A percentile compares a stretch with the other conserved stretches of the same genome.
Evolutionary conservation across 2,329 filamentous ascomycete species (phyloP).

Genomic region (Orbilia quercus): DNA sequence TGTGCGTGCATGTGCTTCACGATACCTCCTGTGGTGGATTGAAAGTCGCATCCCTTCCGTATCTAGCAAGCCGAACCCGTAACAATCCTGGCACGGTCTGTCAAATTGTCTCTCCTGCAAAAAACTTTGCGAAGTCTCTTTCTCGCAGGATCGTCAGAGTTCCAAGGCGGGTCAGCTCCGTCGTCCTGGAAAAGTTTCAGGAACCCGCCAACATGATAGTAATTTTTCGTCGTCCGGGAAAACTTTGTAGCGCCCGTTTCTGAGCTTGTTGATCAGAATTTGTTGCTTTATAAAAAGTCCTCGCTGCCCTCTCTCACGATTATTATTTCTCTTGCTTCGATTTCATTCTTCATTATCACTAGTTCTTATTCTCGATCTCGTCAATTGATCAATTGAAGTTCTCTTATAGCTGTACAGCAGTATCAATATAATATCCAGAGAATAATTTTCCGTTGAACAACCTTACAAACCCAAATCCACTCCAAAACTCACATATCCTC

Average conservation of each 20-base stretch:
- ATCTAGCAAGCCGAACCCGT: conserved; percentile 44
- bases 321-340: background rate
- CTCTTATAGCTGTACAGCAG: background rate
- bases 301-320: background rate
- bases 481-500: conserved; percentile 1
- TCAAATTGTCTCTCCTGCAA: too few relatives aligned
- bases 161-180: background rate
- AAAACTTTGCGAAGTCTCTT: too few relatives aligned
- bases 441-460: background rate
- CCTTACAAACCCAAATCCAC: background rate
- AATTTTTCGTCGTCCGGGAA: conserved; percentile 3
- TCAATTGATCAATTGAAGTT: background rate
- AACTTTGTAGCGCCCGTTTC: background rate
- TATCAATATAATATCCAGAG: background rate
- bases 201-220: background rate
- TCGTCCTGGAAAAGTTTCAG: background rate
- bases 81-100: conserved; percentile 1
- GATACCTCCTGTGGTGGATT: conserved; percentile 25
- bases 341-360: background rate
- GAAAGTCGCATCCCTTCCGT: conserved; percentile 33
- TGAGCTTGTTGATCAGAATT: conserved; percentile 20
- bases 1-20: conserved; percentile 7
- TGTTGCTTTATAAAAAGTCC: conserved; percentile 24
- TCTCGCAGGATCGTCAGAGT: conserved; percentile 2
- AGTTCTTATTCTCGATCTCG: background rate